Percentiles rank a stretch among this genome's conserved stretches.
Evolutionary conservation across 2,329 filamentous ascomycete genomes (phyloP).

Genomic region (Aspergillus costaricaensis): DNA sequence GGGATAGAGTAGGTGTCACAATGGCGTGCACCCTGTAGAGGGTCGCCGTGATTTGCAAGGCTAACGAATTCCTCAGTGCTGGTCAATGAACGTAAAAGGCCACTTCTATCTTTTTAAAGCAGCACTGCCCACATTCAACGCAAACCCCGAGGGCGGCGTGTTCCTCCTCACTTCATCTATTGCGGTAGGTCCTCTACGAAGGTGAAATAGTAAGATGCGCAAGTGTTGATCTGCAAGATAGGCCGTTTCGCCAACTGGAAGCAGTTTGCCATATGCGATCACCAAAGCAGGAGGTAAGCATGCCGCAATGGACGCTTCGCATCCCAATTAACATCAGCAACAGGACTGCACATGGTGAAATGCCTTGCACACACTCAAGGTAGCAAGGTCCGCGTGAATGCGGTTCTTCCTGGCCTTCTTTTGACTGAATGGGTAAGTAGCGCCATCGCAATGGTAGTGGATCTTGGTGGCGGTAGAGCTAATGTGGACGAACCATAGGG

Average conservation of each 20-base stretch:
- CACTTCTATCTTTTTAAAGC: constrained; percentile 57
- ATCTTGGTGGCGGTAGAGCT: not conserved
- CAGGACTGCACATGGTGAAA: constrained; percentile 66
- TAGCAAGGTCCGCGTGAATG: constrained; percentile 64
- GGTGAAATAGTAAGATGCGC: constrained; percentile 9
- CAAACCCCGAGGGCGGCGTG: constrained; percentile 63
- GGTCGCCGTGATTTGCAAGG: not conserved
- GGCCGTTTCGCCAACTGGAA: constrained; percentile 55
- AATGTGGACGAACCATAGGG: constrained; percentile 43
- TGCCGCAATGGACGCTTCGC: not conserved
- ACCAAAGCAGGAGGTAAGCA: constrained; percentile 70
- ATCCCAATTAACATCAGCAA: constrained; percentile 6
- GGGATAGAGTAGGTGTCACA: constrained; percentile 57
- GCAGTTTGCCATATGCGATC: constrained; percentile 70
- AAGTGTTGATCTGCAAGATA: constrained; percentile 24
- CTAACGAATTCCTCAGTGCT: constrained; percentile 49
- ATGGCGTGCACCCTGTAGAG: not conserved
- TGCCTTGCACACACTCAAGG: constrained; percentile 64
- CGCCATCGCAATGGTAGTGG: not conserved
- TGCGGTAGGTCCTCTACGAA: constrained; percentile 48
- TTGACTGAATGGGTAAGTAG: constrained; percentile 66
- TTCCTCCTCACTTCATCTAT: constrained; percentile 66
- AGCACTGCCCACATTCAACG: constrained; percentile 60
- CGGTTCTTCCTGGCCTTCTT: constrained; percentile 64
- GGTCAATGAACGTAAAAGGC: constrained; percentile 63